phyloP scores from a whole-genome alignment of 148 eudicot species.

The Vaccinium vitisidaea region DNA sequence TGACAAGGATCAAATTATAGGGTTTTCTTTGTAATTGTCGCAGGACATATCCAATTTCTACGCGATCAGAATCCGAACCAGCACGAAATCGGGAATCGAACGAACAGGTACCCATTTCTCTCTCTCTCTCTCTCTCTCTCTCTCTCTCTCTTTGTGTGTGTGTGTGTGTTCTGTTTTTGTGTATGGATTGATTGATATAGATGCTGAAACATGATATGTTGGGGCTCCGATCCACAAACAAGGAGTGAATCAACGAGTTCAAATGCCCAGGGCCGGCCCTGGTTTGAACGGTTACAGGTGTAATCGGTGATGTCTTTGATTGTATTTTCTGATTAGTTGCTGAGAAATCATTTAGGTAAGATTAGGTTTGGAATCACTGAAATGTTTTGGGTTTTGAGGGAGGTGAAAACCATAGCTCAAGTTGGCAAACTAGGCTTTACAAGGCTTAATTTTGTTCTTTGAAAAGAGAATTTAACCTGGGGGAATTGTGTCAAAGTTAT shows the following conservation, averaged over 20 bases:
- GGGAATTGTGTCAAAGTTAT: not conserved
- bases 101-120: not conserved
- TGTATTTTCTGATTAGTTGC: not conserved
- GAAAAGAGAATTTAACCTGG: not conserved
- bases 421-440: not conserved
- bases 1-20: not conserved
- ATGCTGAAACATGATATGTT: not conserved
- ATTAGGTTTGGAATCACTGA: not conserved
- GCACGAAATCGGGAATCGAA: not conserved
- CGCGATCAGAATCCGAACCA: conserved; percentile 2
- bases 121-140: not conserved
- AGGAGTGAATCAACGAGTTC: not conserved
- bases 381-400: not conserved
- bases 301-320: not conserved
- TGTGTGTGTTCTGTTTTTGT: not conserved
- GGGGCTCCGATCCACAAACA: not conserved
- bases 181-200: not conserved
- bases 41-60: not conserved
- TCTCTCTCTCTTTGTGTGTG: not conserved
- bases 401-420: not conserved
- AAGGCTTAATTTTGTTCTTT: not conserved
- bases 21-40: not conserved
- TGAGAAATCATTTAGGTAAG: not conserved
- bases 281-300: not conserved
- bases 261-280: not conserved